phyloP scores from a whole-genome alignment of 2,329 filamentous ascomycete genomes.

The Aspergillus piperis region DNA sequence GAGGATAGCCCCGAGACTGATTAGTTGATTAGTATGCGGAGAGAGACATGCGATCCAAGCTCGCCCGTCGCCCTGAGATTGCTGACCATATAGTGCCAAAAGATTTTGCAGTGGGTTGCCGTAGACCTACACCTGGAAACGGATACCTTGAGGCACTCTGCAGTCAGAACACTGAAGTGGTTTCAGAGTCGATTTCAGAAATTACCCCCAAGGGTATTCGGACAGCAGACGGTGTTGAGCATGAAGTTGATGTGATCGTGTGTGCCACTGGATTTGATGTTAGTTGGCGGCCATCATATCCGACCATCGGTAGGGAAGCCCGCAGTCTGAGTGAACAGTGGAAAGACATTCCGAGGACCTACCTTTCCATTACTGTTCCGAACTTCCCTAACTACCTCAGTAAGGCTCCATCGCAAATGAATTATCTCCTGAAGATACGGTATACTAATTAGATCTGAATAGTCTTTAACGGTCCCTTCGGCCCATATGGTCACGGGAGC shows the following conservation, averaged over 20 bases:
- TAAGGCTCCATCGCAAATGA: too few species aligned
- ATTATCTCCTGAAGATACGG: conserved; percentile 1
- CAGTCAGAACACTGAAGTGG: conserved; percentile 60
- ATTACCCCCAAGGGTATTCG: conserved; percentile 30
- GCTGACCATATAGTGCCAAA: conserved; percentile 38
- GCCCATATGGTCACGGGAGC: conserved; percentile 30
- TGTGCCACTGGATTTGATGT: conserved; percentile 42
- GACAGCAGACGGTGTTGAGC: conserved; percentile 29
- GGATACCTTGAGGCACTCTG: conserved; percentile 62
- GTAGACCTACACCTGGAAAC: conserved; percentile 47
- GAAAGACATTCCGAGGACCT: conserved; percentile 9
- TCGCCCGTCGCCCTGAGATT: conserved; percentile 32
- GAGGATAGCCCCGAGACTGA: too few species aligned
- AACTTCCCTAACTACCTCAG: conserved; percentile 30
- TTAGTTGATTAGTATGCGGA: too few species aligned
- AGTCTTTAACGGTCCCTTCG: conserved; percentile 18
- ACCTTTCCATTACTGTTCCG: conserved; percentile 22
- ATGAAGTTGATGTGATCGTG: conserved; percentile 35
- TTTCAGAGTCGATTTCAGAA: conserved; percentile 55
- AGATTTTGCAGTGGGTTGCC: conserved; percentile 43
- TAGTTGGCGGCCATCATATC: conserved; percentile 32
- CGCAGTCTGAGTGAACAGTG: neutral
- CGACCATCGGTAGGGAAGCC: conserved; percentile 31
- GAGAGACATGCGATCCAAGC: neutral
- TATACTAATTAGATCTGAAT: neutral